Conservation (phyloP, 805 yeast species). For the Kuraishia cidri region DNA sequence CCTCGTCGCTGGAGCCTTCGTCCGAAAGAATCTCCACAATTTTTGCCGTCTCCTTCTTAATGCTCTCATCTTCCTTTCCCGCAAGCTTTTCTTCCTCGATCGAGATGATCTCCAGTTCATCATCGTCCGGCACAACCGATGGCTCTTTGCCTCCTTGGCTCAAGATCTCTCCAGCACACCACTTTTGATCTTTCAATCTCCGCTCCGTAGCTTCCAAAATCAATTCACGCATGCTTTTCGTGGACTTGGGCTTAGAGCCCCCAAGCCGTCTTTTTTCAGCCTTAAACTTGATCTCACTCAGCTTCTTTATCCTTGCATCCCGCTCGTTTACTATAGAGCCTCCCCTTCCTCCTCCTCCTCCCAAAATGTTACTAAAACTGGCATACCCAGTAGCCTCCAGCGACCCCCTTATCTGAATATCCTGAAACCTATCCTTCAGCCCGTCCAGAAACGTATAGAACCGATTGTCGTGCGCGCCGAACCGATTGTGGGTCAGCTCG, state of each 20-base stretch:
- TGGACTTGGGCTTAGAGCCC: constrained; percentile 1
- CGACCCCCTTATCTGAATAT: constrained; percentile 31
- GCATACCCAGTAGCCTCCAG: constrained; percentile 36
- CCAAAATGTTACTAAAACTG: constrained; percentile 38
- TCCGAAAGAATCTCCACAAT: no score
- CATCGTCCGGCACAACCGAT: constrained; percentile 23
- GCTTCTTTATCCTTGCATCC: constrained; percentile 30
- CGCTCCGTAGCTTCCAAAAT: constrained; percentile 57
- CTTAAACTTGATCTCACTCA: constrained; percentile 28
- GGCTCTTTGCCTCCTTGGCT: constrained; percentile 15
- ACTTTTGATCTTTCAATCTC: constrained; percentile 41
- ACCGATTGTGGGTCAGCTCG: constrained; percentile 73
- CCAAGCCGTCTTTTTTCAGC: constrained; percentile 26
- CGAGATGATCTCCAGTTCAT: constrained; percentile 25
- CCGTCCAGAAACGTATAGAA: constrained; percentile 64
- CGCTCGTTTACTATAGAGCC: constrained; percentile 13
- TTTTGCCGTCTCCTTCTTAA: no score
- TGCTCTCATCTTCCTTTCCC: no score
- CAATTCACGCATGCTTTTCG: constrained; percentile 27
- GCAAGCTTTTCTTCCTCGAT: constrained; percentile 6
- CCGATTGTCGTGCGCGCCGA: constrained; percentile 71
- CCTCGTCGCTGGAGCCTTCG: no score
- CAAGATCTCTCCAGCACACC: constrained; percentile 26
- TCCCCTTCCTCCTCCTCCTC: constrained; percentile 17
- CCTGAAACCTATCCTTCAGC: constrained; percentile 40